Percentiles rank a stretch among this genome's conserved stretches.
These are phyloP conservation scores for Naumovozyma castellii DNA, from an alignment of 805 yeast genomes.

Conservation along the genomic window DNA sequence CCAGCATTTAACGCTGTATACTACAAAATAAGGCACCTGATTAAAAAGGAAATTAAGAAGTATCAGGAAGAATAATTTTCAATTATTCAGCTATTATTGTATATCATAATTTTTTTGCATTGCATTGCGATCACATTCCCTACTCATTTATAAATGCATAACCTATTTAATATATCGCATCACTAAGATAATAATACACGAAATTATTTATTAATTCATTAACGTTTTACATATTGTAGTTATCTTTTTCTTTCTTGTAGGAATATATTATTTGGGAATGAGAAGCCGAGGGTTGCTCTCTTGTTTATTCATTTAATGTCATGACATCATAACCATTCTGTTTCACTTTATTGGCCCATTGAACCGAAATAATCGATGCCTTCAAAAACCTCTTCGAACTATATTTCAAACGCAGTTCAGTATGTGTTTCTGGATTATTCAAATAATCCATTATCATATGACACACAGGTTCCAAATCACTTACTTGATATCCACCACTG, in stretches of 20 bases:
- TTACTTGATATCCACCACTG: slow-evolving; percentile 76
- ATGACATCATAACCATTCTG: slow-evolving; percentile 25
- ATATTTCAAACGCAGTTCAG: slow-evolving; percentile 83
- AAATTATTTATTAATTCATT: too few relatives aligned
- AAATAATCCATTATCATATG: slow-evolving; percentile 64
- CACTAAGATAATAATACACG: too few relatives aligned
- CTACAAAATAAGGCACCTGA: slow-evolving; percentile 12
- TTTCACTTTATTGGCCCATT: slow-evolving; percentile 58
- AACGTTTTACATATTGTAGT: too few relatives aligned
- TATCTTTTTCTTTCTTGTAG: too few relatives aligned
- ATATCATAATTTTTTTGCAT: not conserved
- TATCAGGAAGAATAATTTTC: not conserved
- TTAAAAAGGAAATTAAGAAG: slow-evolving; percentile 4
- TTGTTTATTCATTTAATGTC: slow-evolving; percentile 20
- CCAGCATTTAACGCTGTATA: slow-evolving; percentile 15
- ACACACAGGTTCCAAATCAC: slow-evolving; percentile 58
- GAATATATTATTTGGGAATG: not conserved
- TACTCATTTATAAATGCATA: not conserved
- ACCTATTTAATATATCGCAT: not conserved
- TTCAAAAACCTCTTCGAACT: slow-evolving; percentile 77
- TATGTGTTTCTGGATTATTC: slow-evolving; percentile 70
- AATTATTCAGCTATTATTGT: not conserved
- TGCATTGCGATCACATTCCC: not conserved
- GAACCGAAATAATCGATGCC: slow-evolving; percentile 65
- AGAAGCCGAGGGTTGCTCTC: not conserved